Base-by-base conservation (phyloP, 2,329 filamentous ascomycete species). In the Aspergillus fumigatus region DNA sequence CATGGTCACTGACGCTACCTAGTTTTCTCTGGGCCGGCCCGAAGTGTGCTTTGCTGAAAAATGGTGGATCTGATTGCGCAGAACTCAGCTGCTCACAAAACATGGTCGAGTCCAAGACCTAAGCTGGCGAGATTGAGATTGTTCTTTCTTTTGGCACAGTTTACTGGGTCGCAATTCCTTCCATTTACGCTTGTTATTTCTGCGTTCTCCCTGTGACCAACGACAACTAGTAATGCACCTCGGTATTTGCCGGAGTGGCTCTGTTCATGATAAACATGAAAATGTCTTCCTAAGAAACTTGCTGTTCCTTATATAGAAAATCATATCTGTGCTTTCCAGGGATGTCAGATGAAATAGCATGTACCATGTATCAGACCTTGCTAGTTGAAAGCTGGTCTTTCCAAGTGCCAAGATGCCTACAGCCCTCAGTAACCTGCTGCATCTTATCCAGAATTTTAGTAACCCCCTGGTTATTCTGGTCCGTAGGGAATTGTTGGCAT, bases 401-500 rank as follows among this genome's bases (percentile, higher is more conserved):
- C 75, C 75, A 77, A 41, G 71, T 76, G n/a, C 75, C 75, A 51
- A 75, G 48, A 53, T 76, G 64, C 54, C 71, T 70, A 62, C 74
- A 73, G 53, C 63, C 67, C 59, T 75, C 73, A 3, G 75, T 77
- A 48, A 72, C 73, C 50, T 62, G 56, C 21, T 60, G 61, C 48
- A 79, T 54, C 48, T 71, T 69, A 38, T 63, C 40, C 51, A 77
- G 58, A 47, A 75, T 66, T 8, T 62, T 61, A 6, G 68, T 54
- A 29, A 70, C 70, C 10, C 64, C 62, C 23, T 70, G 68, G 51
- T 60, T 59, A 53, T 67, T 67, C 51, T 69, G 63, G 23, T 58
- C 59, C 10, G 65, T 65, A 6, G 63, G 59, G n/a, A 60, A 57
- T 14, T 88, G 88, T 70, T 88, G 84, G 66, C 96, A 92, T 78